Percentiles rank a stretch among this genome's conserved stretches.
Evolutionary conservation across 495 filamentous ascomycete species (phyloP).

Genomic region (Tuber magnatum): DNA sequence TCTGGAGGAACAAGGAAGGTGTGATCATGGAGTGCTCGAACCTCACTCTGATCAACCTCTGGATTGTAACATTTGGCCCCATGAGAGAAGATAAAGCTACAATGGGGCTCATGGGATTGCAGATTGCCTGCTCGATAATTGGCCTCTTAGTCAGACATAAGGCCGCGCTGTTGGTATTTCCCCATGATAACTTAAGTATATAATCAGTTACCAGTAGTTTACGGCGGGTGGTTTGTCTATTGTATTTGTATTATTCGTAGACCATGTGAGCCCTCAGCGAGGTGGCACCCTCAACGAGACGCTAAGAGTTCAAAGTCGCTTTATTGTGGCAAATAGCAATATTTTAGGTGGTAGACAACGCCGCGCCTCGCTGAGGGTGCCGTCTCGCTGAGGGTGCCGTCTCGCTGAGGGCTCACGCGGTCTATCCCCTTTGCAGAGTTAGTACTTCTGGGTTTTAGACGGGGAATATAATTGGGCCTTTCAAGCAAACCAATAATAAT

Average conservation of each 20-base stretch:
- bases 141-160: conserved; percentile 80
- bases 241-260: not conserved
- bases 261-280: too few relatives aligned
- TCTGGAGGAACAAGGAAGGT: conserved; percentile 53
- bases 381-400: too few relatives aligned
- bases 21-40: conserved; percentile 76
- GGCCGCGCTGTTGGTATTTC: conserved; percentile 76
- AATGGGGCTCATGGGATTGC: conserved; percentile 64
- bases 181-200: conserved; percentile 62
- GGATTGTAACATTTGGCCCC: conserved; percentile 92
- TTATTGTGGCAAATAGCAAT: too few relatives aligned
- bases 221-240: not conserved
- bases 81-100: conserved; percentile 80
- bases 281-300: too few relatives aligned
- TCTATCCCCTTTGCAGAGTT: not conserved
- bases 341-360: too few relatives aligned
- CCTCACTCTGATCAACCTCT: conserved; percentile 86
- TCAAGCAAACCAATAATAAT: not conserved
- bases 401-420: too few relatives aligned
- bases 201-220: conserved; percentile 13
- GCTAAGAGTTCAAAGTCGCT: too few relatives aligned
- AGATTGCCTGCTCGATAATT: conserved; percentile 63
- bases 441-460: not conserved
- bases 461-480: not conserved
- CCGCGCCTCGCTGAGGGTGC: too few relatives aligned